Evolutionary conservation across 2,329 filamentous ascomycete genomes (phyloP).

Genomic region (Penicillium griseofulvum): DNA sequence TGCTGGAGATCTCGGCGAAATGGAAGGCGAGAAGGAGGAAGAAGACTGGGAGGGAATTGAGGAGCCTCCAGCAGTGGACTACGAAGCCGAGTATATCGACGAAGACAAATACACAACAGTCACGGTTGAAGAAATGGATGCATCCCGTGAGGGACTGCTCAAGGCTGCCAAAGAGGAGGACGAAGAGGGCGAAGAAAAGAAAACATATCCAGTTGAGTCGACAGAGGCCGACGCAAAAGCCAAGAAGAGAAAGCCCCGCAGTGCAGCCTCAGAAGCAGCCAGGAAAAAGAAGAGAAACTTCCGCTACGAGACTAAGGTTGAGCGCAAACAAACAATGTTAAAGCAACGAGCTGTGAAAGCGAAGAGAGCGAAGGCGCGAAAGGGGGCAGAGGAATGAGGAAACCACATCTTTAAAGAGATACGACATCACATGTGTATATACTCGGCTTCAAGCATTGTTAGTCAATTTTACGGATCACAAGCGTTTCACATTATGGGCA

Average conservation of each 20-base stretch:
- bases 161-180: conserved; percentile 47
- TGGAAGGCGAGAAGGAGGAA: conserved; percentile 40
- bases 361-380: conserved; percentile 62
- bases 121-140: conserved; percentile 82
- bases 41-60: conserved; percentile 67
- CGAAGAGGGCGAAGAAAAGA: conserved; percentile 26
- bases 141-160: conserved; percentile 70
- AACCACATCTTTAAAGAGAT: not conserved
- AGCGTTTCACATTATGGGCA: not conserved
- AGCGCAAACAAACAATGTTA: conserved; percentile 62
- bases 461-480: conserved; percentile 2
- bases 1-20: conserved; percentile 19
- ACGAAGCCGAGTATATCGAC: conserved; percentile 92
- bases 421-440: conserved; percentile 9
- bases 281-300: conserved; percentile 91
- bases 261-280: conserved; percentile 47
- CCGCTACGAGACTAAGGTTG: conserved; percentile 83
- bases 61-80: conserved; percentile 60
- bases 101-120: conserved; percentile 96
- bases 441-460: not conserved
- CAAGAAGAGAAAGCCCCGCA: conserved; percentile 51
- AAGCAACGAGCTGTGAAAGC: conserved; percentile 69
- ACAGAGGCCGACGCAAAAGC: conserved; percentile 28
- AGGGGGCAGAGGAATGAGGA: conserved; percentile 24
- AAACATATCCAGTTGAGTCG: conserved; percentile 32